These are phyloP conservation scores for Huiozyma naganishii DNA, from an alignment of 805 yeast species.

Conservation along the genomic window DNA sequence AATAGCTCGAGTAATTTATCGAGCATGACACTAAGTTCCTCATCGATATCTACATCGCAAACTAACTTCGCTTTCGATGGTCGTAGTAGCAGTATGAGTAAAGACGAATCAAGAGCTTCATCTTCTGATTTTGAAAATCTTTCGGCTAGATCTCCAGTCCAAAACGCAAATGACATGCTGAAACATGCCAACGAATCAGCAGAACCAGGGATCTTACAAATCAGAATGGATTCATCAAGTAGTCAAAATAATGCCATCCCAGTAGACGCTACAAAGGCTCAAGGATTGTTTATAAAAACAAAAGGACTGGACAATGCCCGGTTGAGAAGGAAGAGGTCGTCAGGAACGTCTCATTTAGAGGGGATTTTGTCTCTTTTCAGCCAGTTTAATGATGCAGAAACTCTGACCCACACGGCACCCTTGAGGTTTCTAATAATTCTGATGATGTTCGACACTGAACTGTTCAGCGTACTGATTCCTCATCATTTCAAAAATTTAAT, in stretches of 20 bases:
- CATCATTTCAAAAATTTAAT: conserved; percentile 17
- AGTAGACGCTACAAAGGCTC: conserved; percentile 1
- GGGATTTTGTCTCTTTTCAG: conserved; percentile 19
- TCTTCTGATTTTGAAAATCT: conserved; percentile 3
- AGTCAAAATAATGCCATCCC: neutral
- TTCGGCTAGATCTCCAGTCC: neutral
- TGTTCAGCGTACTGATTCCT: conserved; percentile 15
- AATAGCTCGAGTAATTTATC: conserved; percentile 1
- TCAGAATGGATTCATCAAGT: neutral
- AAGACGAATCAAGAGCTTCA: neutral
- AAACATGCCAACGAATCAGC: neutral
- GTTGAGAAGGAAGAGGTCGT: no score
- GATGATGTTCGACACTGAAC: conserved; percentile 19
- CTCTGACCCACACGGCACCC: conserved; percentile 19
- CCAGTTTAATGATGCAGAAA: conserved; percentile 19
- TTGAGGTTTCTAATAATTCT: conserved; percentile 18
- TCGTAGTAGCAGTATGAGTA: neutral
- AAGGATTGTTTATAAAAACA: no score
- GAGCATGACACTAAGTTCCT: neutral
- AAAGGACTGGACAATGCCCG: no score
- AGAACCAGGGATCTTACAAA: neutral
- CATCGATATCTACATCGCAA: neutral
- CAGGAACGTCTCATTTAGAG: conserved; percentile 4
- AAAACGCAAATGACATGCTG: neutral
- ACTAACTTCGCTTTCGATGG: neutral